phyloP scores from a whole-genome alignment of 2,329 filamentous ascomycete genomes.

The Tetracladium maxilliforme region DNA sequence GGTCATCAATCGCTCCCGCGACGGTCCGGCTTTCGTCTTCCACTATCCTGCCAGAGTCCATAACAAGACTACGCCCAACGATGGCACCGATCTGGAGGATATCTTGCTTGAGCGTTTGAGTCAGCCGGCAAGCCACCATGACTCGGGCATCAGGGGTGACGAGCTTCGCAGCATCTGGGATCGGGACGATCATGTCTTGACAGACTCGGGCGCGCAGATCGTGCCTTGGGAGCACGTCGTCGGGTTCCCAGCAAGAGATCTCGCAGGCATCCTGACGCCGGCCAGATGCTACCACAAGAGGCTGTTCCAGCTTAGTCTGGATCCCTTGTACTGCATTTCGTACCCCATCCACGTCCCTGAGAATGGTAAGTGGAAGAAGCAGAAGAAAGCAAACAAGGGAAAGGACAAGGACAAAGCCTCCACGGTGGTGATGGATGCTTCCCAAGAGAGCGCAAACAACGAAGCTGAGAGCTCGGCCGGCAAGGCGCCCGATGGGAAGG shows the following conservation, averaged over 20 bases:
- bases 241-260: conserved; percentile 59
- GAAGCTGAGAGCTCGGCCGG: too few species aligned
- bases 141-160: conserved; percentile 12
- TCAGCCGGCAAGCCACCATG: conserved; percentile 17
- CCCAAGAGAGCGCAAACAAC: too few species aligned
- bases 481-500: conserved; percentile 17
- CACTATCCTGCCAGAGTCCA: conserved; percentile 59
- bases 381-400: conserved; percentile 28
- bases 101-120: conserved; percentile 30
- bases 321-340: conserved; percentile 67
- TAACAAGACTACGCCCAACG: conserved; percentile 16
- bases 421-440: conserved; percentile 2
- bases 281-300: conserved; percentile 64
- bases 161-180: conserved; percentile 13
- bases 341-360: conserved; percentile 73
- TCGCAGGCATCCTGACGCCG: conserved; percentile 69
- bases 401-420: conserved; percentile 4
- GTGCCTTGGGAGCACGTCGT: conserved; percentile 61
- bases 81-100: conserved; percentile 33
- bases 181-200: conserved; percentile 28
- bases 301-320: conserved; percentile 68
- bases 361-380: conserved; percentile 64
- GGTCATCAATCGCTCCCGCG: conserved; percentile 59
- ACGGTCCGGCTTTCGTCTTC: conserved; percentile 72
- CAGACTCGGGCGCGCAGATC: conserved; percentile 38